A percentile compares a stretch with the other conserved stretches of the same genome.
Conservation (phyloP, 2,329 filamentous ascomycete species). For the Elsinoe ampelina region DNA sequence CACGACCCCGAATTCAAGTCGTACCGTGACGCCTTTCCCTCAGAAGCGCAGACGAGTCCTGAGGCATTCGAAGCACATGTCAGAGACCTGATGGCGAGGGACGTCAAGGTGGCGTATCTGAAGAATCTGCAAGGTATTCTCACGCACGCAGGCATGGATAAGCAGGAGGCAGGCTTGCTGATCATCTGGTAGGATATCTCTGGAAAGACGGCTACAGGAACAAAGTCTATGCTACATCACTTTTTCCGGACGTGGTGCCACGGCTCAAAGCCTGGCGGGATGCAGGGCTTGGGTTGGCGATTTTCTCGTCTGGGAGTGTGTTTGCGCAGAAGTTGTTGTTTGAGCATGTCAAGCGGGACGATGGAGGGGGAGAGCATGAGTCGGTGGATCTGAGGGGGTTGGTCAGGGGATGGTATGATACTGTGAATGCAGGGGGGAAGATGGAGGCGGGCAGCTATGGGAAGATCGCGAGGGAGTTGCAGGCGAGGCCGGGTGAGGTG, state of each 20-base stretch:
- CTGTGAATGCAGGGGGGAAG: constrained; percentile 70
- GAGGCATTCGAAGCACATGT: constrained; percentile 57
- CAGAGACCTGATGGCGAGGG: constrained; percentile 57
- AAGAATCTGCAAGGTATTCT: constrained; percentile 69
- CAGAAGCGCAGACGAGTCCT: constrained; percentile 50
- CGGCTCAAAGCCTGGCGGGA: constrained; percentile 51
- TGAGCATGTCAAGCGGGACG: constrained; percentile 40
- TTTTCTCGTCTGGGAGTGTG: constrained; percentile 76
- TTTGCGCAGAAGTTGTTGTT: constrained; percentile 75
- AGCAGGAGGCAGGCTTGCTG: no score
- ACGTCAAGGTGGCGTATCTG: constrained; percentile 67
- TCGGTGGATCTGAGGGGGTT: constrained; percentile 50
- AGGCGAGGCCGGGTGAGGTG: constrained; percentile 45
- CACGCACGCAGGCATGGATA: no score
- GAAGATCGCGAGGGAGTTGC: constrained; percentile 48
- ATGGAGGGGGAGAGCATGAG: constrained; percentile 35
- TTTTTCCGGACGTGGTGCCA: constrained; percentile 66
- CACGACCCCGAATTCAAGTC: constrained; percentile 52
- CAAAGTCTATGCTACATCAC: constrained; percentile 59
- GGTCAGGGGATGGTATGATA: constrained; percentile 66
- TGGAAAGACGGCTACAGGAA: constrained; percentile 66
- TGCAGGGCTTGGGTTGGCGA: constrained; percentile 51
- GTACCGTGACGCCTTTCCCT: constrained; percentile 64
- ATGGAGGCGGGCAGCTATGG: constrained; percentile 57
- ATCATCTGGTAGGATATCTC: constrained; percentile 47